These are phyloP conservation scores for Ochetophila trinervis DNA, from an alignment of 306 rosid genomes.

Conservation along the genomic window DNA sequence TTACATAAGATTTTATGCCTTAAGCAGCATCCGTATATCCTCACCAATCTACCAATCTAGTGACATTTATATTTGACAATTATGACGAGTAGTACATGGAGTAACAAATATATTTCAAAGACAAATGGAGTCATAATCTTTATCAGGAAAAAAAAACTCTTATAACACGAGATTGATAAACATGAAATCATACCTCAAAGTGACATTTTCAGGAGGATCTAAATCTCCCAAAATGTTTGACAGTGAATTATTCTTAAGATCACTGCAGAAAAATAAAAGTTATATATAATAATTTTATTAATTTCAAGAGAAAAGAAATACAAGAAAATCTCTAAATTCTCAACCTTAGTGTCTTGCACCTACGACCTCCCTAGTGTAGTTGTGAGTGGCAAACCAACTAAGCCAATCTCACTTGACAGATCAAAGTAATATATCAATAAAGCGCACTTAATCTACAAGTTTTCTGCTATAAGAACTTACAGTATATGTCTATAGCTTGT, in stretches of 20 bases:
- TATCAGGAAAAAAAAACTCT: background rate
- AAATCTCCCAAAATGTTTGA: conserved; percentile 39
- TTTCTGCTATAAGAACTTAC: conserved; percentile 37
- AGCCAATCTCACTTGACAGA: too few species aligned
- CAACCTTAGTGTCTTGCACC: too few species aligned
- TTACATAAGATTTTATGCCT: background rate
- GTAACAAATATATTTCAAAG: background rate
- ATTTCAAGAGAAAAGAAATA: too few species aligned
- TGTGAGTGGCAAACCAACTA: too few species aligned
- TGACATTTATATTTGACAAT: background rate
- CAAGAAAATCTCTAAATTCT: too few species aligned
- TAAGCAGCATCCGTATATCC: background rate
- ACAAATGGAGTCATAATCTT: background rate
- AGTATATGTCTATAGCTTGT: conserved; percentile 37
- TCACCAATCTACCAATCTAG: background rate
- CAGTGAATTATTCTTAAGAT: conserved; percentile 62
- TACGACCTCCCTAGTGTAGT: too few species aligned
- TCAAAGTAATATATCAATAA: too few species aligned
- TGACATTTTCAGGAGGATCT: conserved; percentile 54
- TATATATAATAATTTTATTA: too few species aligned
- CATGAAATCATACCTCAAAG: conserved; percentile 54
- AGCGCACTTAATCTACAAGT: conserved; percentile 8
- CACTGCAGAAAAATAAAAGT: conserved; percentile 42
- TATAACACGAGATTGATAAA: background rate
- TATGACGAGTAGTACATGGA: background rate